A percentile compares a stretch with the other conserved stretches of the same genome.
Conservation (phyloP, 106 monocot species). For the Apostasia shenzhenica region DNA sequence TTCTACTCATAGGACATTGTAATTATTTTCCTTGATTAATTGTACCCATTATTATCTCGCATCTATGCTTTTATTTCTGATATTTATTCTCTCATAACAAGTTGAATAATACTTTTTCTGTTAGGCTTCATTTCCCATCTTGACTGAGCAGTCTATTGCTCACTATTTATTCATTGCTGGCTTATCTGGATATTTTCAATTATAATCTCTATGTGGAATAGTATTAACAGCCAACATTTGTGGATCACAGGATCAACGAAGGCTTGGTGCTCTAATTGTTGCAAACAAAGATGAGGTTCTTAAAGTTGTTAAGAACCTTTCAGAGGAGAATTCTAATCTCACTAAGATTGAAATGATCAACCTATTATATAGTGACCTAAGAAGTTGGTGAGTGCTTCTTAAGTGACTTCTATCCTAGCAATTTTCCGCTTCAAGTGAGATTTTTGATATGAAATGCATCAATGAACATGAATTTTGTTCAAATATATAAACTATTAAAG, state of each 20-base stretch:
- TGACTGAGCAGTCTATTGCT: background rate
- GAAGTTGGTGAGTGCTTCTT: conserved; percentile 40
- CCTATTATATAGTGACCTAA: conserved; percentile 59
- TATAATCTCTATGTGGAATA: background rate
- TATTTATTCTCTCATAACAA: background rate
- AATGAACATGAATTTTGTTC: too few species aligned
- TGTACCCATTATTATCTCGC: too few species aligned
- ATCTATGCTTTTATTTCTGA: background rate
- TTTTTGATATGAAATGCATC: background rate
- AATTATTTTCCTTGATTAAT: too few species aligned
- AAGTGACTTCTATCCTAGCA: background rate
- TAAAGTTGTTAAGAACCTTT: conserved; percentile 21
- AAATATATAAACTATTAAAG: too few species aligned
- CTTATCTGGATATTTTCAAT: background rate
- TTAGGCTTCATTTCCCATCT: background rate
- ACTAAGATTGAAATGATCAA: conserved; percentile 35
- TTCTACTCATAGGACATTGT: too few species aligned
- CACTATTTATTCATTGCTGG: background rate
- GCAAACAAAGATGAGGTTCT: conserved; percentile 74
- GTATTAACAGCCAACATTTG: background rate
- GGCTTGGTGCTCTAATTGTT: conserved; percentile 82
- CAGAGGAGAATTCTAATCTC: conserved; percentile 25
- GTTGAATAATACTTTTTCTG: background rate
- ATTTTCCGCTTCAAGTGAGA: background rate
- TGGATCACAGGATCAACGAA: conserved; percentile 65